phyloP scores from a whole-genome alignment of 805 yeast genomes.

The Kurtzmaniella fragi region DNA sequence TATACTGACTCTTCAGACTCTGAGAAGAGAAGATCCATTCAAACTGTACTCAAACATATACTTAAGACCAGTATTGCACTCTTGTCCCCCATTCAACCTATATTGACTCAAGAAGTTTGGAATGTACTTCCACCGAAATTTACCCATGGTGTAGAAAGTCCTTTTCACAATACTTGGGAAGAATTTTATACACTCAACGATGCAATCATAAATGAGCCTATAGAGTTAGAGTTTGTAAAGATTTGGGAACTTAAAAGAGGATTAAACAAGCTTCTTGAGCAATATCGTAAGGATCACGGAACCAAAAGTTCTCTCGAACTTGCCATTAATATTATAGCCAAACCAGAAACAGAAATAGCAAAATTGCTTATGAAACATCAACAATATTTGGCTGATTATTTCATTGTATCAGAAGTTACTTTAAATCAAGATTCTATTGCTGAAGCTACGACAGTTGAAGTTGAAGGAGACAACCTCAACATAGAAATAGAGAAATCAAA shows the following conservation, averaged over 20 bases:
- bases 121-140: constrained; percentile 38
- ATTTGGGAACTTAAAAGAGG: constrained; percentile 46
- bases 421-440: constrained; percentile 17
- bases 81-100: constrained; percentile 77
- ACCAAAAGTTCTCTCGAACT: constrained; percentile 60
- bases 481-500: constrained; percentile 40
- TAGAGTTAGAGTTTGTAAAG: constrained; percentile 40
- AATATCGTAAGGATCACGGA: constrained; percentile 48
- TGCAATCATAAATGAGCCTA: constrained; percentile 22
- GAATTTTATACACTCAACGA: constrained; percentile 26
- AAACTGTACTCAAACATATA: constrained; percentile 60
- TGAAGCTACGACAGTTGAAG: constrained; percentile 1
- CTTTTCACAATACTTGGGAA: constrained; percentile 43
- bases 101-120: constrained; percentile 88
- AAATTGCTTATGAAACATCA: constrained; percentile 16
- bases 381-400: constrained; percentile 35
- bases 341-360: constrained; percentile 5
- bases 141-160: constrained; percentile 29
- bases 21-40: constrained; percentile 50
- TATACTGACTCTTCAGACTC: constrained; percentile 61
- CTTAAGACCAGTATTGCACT: constrained; percentile 59
- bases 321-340: constrained; percentile 32
- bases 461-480: constrained; percentile 14
- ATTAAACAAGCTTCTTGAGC: constrained; percentile 50
- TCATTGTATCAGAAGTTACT: constrained; percentile 60